Evolutionary conservation across 2,329 filamentous ascomycete species (phyloP), one percentile per base, ranked within the genome.

Genomic region (Trichoderma lentiforme): DNA sequence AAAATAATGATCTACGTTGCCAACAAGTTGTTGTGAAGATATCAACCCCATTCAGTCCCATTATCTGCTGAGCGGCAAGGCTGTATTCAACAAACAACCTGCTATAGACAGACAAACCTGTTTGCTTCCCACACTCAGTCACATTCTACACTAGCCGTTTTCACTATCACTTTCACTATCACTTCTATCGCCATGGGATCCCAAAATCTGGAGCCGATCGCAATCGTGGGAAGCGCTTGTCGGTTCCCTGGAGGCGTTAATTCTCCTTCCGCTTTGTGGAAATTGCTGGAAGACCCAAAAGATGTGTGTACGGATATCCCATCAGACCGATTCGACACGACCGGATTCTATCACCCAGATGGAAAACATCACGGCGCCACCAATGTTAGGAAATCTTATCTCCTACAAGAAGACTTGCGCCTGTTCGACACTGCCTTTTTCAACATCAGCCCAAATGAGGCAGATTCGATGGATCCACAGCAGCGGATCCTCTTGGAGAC

Each of bases 401-500:
- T 70, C 36, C 36, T 39, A 39, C 36, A 39, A 18, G 36, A 39
- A 18, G 36, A 39, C 36, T 6, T 39, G 15, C 36, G 36, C 36
- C 36, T 39, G 0, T 39, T 39, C 36, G 36, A 39, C 15, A 39
- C 36, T 39, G 15, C 36, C 36, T 39, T 39, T 39, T 39, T 39
- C 36, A 39, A 39, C 36, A 39, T 39, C 36, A 39, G 36, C 1
- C 36, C 36, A 6, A 39, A 39, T 39, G 36, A 39, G 36, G 36
- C 14, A 0, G 36, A 39, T 39, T 39, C 36, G 36, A 75, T 76
- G 26, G 74, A 76, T 56, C 74, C 74, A 3, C 74, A 76, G 26
- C 73, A 74, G 36, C 66, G 74, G 3, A 24, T 76, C 18, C 43
- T 76, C 4, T 78, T 86, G 0, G 84, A 86, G 69, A 77, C 79